Evolutionary conservation across 352 stramenopile species (phyloP).

Genomic region (Achlya hypogyna): DNA sequence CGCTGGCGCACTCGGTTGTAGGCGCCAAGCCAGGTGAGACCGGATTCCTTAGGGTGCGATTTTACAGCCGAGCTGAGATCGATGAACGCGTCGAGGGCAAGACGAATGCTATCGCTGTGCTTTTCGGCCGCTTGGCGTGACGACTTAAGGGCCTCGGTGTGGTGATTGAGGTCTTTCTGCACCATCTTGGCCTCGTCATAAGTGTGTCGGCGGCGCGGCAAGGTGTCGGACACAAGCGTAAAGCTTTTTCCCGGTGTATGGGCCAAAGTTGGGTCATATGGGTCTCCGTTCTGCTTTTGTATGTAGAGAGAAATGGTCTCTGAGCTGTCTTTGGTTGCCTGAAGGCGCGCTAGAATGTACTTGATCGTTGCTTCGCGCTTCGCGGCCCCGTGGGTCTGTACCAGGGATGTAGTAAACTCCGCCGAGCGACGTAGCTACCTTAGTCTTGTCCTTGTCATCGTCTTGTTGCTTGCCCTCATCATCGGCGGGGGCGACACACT

Average conservation of each 20-base stretch:
- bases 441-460: slow-evolving; percentile 18
- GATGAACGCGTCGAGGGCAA: slow-evolving; percentile 18
- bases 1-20: slow-evolving; percentile 17
- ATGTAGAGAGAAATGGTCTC: slow-evolving; percentile 43
- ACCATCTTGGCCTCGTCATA: slow-evolving; percentile 70
- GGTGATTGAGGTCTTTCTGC: slow-evolving; percentile 58
- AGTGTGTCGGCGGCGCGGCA: slow-evolving; percentile 59
- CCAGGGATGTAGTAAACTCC: neutral
- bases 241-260: slow-evolving; percentile 20
- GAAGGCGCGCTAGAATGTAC: slow-evolving; percentile 62
- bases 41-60: neutral
- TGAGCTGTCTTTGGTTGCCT: slow-evolving; percentile 41
- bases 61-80: slow-evolving; percentile 9
- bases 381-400: neutral
- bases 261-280: slow-evolving; percentile 34
- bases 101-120: slow-evolving; percentile 3
- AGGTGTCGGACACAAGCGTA: slow-evolving; percentile 37
- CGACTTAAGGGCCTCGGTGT: slow-evolving; percentile 61
- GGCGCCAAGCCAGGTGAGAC: slow-evolving; percentile 13
- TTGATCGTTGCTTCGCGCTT: slow-evolving; percentile 42
- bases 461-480: slow-evolving; percentile 12
- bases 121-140: slow-evolving; percentile 61
- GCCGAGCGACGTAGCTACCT: neutral
- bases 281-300: slow-evolving; percentile 59
- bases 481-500: slow-evolving; percentile 30